Evolutionary conservation across 805 yeast species (phyloP), one percentile per base, ranked within the genome.

Genomic region (Candida chilensis): DNA sequence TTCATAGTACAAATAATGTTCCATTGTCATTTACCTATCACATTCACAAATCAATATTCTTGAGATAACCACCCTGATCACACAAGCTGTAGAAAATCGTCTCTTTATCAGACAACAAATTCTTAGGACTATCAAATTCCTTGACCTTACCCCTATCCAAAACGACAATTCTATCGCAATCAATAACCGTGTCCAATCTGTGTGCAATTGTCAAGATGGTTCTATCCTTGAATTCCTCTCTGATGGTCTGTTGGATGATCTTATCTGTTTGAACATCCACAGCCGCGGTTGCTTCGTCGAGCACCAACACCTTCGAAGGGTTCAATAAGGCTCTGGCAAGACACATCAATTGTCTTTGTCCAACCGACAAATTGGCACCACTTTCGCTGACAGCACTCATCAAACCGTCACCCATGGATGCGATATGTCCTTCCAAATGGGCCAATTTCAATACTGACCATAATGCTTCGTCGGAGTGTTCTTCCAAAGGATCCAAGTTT

Each of bases 271-370:
- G 85, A 21, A 82, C 88, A 54, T 83, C 94, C 30, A 83, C 92
- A 5, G 90, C 87, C 4, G 94, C 92, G 3, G 94, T 83, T 9
- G 94, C 94, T 54, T 83, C 94, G 53, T 83, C 94, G 44, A 83
- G 56, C 6, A 83, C 76, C 38, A 83, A 61, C 25, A 83, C 69
- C 36, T 75, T 72, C 5, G 75, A 61, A 22, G 74, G 68, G 37
- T 75, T 76, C 39, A 80, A 63, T 36, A 83, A 58, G 1, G 88
- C 92, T 48, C 94, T 64, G 0, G 90, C 87, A 31, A 83, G 64
- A 58, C 94, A 83, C 78, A 83, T 70, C 59, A 50, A 74, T 41
- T 58, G 67, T 49, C 50, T 64, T 59, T 63, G 70, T n/a, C 72
- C 68, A 30, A 75, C 64, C 10, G 78, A 74, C 31, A 65, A 57